Conservation (phyloP, 2,329 filamentous ascomycete species). For the Phaeophleospora eucalypticola region DNA sequence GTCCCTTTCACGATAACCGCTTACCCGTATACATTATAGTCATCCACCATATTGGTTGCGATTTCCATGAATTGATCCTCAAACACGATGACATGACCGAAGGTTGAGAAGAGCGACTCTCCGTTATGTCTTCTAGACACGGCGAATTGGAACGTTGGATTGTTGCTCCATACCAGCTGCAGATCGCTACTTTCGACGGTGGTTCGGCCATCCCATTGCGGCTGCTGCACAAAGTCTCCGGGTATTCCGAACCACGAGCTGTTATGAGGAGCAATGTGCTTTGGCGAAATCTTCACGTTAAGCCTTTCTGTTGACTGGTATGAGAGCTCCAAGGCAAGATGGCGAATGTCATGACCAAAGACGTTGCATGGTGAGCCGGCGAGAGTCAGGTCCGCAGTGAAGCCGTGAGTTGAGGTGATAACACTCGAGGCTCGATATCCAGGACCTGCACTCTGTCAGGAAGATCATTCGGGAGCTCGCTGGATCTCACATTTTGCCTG, state of each 20-base stretch:
- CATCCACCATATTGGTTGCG: constrained; percentile 32
- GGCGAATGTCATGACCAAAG: constrained; percentile 25
- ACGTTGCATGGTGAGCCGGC: constrained; percentile 23
- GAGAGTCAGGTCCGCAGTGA: constrained; percentile 24
- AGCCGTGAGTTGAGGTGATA: constrained; percentile 15
- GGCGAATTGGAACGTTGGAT: constrained; percentile 29
- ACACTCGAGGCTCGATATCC: constrained; percentile 25
- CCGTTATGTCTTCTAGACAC: constrained; percentile 18
- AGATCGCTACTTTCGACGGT: constrained; percentile 23
- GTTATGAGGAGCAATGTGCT: constrained; percentile 20
- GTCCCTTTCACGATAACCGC: no score
- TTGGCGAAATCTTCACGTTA: constrained; percentile 24
- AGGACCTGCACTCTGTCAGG: constrained; percentile 21
- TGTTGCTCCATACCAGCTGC: constrained; percentile 26
- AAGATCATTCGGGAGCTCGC: constrained; percentile 28
- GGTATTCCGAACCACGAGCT: constrained; percentile 19
- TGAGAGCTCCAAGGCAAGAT: constrained; percentile 20
- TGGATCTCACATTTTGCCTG: no score
- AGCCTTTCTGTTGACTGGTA: constrained; percentile 25
- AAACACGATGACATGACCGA: constrained; percentile 27
- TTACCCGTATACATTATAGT: constrained; percentile 5
- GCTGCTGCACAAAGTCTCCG: constrained; percentile 9
- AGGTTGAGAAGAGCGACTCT: constrained; percentile 28
- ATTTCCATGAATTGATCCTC: constrained; percentile 32
- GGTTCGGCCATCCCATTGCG: constrained; percentile 13